These are phyloP conservation scores for Leccinum fallax DNA, from an alignment of 1,284 basidiomycete genomes.

Conservation along the genomic window DNA sequence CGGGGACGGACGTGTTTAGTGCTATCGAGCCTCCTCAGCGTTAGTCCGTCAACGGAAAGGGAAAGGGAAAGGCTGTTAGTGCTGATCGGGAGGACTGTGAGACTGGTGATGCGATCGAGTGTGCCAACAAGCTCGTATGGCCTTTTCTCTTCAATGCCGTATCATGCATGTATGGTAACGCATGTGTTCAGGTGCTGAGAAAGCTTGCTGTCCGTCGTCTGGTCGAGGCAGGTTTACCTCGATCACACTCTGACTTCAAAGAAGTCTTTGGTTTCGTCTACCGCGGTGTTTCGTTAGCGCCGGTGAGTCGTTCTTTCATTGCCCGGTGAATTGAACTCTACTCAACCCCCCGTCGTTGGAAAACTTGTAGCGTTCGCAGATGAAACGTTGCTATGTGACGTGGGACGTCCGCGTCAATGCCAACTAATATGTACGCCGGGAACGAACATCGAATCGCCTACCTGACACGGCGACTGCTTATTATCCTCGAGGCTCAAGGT, in stretches of 20 bases:
- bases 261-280: too few relatives aligned
- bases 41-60: constrained; percentile 18
- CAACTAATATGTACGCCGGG: too few relatives aligned
- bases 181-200: too few relatives aligned
- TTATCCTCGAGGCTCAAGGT: background rate
- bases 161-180: too few relatives aligned
- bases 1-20: constrained; percentile 39
- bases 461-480: background rate
- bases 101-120: constrained; percentile 27
- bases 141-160: background rate
- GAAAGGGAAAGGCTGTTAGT: constrained; percentile 19
- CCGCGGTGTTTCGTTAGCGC: too few relatives aligned
- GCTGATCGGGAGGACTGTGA: background rate
- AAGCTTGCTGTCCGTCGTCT: too few relatives aligned
- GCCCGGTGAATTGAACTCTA: too few relatives aligned
- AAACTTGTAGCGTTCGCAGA: too few relatives aligned
- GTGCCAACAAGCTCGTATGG: constrained; percentile 45
- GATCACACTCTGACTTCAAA: too few relatives aligned
- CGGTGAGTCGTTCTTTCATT: too few relatives aligned
- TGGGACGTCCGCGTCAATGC: background rate
- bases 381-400: background rate
- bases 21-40: constrained; percentile 20
- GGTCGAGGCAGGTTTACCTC: too few relatives aligned
- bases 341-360: too few relatives aligned
- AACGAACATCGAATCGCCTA: background rate